Evolutionary conservation across 148 eudicot genomes (phyloP).

Genomic region (Spergularia marina): DNA sequence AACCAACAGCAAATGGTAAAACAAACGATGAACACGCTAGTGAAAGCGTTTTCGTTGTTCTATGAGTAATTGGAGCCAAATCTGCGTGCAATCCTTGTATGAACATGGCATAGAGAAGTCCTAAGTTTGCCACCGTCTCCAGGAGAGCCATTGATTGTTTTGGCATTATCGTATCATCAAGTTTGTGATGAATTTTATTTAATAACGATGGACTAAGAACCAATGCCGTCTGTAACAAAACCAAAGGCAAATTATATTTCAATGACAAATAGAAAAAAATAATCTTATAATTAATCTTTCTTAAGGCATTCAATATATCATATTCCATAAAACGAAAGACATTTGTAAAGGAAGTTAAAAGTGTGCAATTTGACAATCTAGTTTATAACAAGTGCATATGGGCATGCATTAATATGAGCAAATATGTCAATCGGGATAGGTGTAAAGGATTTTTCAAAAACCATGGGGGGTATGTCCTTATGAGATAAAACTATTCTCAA

Average conservation of each 20-base stretch:
- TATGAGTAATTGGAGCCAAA: slow-evolving; percentile 7
- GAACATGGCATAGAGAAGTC: slow-evolving; percentile 40
- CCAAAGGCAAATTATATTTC: not conserved
- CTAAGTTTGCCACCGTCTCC: slow-evolving; percentile 41
- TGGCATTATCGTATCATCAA: slow-evolving; percentile 7
- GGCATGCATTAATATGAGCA: too few species aligned
- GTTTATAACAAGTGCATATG: too few species aligned
- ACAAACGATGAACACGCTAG: slow-evolving; percentile 14
- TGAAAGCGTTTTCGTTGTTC: slow-evolving; percentile 12
- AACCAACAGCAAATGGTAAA: slow-evolving; percentile 25
- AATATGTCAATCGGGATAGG: too few species aligned
- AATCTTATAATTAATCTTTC: too few species aligned
- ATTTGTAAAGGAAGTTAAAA: too few species aligned
- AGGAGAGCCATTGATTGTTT: slow-evolving; percentile 6
- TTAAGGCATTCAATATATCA: too few species aligned
- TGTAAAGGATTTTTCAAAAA: too few species aligned
- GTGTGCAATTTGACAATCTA: too few species aligned
- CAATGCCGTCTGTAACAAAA: slow-evolving; percentile 26
- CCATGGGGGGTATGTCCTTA: too few species aligned
- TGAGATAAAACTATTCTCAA: too few species aligned
- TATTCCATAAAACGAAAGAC: too few species aligned
- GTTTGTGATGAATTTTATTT: not conserved
- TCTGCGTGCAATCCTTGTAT: slow-evolving; percentile 41
- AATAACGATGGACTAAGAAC: slow-evolving; percentile 26
- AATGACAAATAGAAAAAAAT: too few species aligned